These are phyloP conservation scores for Ophiostoma ulmi DNA, from an alignment of 2,329 filamentous ascomycete genomes.

Conservation along the genomic window DNA sequence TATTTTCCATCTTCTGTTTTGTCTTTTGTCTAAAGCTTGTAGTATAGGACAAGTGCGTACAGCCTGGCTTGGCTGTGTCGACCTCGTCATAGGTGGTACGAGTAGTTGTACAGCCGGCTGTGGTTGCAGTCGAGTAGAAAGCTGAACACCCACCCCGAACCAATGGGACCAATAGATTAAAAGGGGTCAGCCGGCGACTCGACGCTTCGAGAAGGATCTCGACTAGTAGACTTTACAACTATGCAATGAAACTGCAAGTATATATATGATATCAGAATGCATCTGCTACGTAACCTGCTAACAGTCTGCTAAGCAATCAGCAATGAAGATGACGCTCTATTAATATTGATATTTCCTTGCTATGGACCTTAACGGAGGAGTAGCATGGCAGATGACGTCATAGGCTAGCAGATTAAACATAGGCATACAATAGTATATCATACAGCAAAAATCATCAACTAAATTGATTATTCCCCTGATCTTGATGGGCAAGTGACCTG, in stretches of 20 bases:
- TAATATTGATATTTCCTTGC: not conserved
- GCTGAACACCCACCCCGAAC: no score
- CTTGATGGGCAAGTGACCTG: no score
- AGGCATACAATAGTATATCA: no score
- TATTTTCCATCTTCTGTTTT: not conserved
- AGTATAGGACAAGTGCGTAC: not conserved
- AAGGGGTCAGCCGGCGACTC: not conserved
- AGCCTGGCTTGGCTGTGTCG: not conserved
- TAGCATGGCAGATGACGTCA: no score
- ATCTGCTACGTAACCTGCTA: not conserved
- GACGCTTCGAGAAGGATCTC: not conserved
- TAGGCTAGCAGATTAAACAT: no score
- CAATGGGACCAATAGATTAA: not conserved
- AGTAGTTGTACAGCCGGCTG: not conserved
- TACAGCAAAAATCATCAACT: no score
- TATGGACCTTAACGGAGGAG: not conserved
- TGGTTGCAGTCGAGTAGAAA: no score
- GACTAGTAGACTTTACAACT: not conserved
- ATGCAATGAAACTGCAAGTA: not conserved
- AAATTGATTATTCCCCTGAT: no score
- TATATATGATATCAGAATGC: slow-evolving; percentile 3
- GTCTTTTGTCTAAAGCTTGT: not conserved
- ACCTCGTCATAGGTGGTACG: not conserved
- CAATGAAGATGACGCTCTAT: not conserved
- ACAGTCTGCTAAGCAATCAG: not conserved